Percentiles rank a stretch among this genome's conserved stretches.
Conservation (phyloP, 306 rosid species). For the Lathyrus tuberosus region DNA sequence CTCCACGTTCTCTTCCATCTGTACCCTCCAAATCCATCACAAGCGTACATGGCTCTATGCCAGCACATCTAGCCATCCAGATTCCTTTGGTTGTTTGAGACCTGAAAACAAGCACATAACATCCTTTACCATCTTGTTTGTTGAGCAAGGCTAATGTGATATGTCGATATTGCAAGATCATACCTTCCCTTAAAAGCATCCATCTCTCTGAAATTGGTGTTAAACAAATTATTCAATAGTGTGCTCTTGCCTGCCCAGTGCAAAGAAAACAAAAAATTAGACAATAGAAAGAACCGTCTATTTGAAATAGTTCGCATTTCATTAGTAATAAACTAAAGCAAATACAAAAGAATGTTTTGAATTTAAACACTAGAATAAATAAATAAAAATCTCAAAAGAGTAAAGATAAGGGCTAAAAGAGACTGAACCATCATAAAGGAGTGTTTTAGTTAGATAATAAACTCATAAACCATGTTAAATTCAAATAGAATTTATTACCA, state of each 20-base stretch:
- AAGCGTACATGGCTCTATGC: constrained; percentile 91
- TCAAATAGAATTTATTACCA: constrained; percentile 27
- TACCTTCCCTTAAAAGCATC: constrained; percentile 96
- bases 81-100: constrained; percentile 99
- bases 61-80: constrained; percentile 90
- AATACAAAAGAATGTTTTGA: constrained; percentile 17
- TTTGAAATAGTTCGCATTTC: background rate
- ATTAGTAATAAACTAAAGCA: constrained; percentile 9
- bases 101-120: constrained; percentile 56
- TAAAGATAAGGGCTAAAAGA: background rate
- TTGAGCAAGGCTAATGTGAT: constrained; percentile 16
- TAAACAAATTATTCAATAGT: constrained; percentile 72
- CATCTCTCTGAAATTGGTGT: constrained; percentile 95
- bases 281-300: constrained; percentile 1
- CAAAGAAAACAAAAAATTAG: constrained; percentile 28
- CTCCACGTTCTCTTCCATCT: constrained; percentile 99
- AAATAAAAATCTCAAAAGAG: background rate
- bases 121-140: constrained; percentile 19
- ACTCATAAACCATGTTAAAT: constrained; percentile 23
- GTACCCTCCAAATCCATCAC: constrained; percentile 99
- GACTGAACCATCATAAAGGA: constrained; percentile 25
- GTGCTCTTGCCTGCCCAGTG: constrained; percentile 90
- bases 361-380: constrained; percentile 25
- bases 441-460: constrained; percentile 7
- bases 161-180: constrained; percentile 40